Conservation (phyloP, 2,329 filamentous ascomycete species). For the Microdochium bolleyi region DNA sequence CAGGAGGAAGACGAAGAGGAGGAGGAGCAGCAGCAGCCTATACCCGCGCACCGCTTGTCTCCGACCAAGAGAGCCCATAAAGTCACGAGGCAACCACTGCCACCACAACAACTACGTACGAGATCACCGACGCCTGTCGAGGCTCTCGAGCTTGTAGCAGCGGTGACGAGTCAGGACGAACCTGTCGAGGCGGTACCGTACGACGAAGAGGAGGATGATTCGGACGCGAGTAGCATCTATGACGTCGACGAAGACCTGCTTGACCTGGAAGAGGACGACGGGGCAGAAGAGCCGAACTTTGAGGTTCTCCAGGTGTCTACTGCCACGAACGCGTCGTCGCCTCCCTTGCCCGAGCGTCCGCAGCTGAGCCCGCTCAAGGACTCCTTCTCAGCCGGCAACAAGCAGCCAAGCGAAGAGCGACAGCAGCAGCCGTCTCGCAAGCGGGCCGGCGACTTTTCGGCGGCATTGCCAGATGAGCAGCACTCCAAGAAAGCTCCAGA, state of each 20-base stretch:
- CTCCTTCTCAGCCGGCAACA: constrained; percentile 42
- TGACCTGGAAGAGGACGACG: constrained; percentile 9
- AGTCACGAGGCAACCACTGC: background rate
- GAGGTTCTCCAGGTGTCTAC: constrained; percentile 21
- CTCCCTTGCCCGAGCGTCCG: constrained; percentile 37
- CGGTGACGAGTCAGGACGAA: constrained; percentile 6
- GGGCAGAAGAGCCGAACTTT: constrained; percentile 21
- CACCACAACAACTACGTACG: constrained; percentile 1
- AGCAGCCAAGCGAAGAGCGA: constrained; percentile 20
- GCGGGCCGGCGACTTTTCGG: constrained; percentile 32
- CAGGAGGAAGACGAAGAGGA: constrained; percentile 39
- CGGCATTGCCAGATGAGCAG: constrained; percentile 37
- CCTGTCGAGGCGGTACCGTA: constrained; percentile 14
- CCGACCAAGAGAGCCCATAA: background rate
- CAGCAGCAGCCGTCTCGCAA: constrained; percentile 17
- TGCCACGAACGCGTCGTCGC: constrained; percentile 25
- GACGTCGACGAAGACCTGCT: constrained; percentile 35
- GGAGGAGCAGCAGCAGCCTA: constrained; percentile 22
- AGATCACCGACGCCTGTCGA: constrained; percentile 24
- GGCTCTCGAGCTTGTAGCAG: constrained; percentile 31
- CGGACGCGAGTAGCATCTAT: constrained; percentile 25
- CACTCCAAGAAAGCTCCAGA: background rate
- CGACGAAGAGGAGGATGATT: constrained; percentile 12
- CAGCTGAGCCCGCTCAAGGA: constrained; percentile 44
- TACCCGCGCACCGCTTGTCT: background rate